Conservation (phyloP, 306 rosid species). For the Casuarina glauca region DNA sequence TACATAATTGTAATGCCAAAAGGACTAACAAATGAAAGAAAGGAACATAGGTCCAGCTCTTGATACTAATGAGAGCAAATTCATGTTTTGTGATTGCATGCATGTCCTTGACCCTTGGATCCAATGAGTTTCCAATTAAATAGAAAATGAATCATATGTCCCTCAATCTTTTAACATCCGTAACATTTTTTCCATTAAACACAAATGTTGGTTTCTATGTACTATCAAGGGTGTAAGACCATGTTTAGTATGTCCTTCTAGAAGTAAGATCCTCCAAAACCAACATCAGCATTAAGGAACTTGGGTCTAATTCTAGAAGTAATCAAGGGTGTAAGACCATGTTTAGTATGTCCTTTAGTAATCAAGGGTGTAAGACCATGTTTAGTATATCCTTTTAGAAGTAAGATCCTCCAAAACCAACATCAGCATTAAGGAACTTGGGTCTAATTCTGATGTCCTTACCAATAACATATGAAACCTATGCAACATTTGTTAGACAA, state of each 20-base stretch:
- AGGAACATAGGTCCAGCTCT: too few relatives aligned
- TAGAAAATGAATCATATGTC: constrained; percentile 70
- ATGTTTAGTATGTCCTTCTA: constrained; percentile 81
- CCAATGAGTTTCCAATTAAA: constrained; percentile 76
- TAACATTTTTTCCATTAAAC: constrained; percentile 72
- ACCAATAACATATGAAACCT: constrained; percentile 69
- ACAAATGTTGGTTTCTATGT: constrained; percentile 87
- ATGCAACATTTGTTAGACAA: constrained; percentile 49
- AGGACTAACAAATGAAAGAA: not conserved
- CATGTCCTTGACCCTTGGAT: constrained; percentile 57
- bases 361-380: constrained; percentile 69
- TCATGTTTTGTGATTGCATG: constrained; percentile 39
- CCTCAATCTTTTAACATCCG: constrained; percentile 59
- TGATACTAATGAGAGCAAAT: not conserved
- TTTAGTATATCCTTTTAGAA: constrained; percentile 84
- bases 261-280: constrained; percentile 90
- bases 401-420: constrained; percentile 92
- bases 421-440: constrained; percentile 68
- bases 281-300: constrained; percentile 74
- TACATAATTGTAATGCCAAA: not conserved
- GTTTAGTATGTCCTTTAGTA: too few relatives aligned
- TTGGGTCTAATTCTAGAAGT: constrained; percentile 55
- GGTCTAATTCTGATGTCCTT: constrained; percentile 71
- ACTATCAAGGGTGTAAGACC: constrained; percentile 64
- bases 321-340: too few relatives aligned